Percentiles rank a stretch among this genome's conserved stretches.
Evolutionary conservation across 1,284 basidiomycete species (phyloP).

Genomic region (Ustilago xerochloae): DNA sequence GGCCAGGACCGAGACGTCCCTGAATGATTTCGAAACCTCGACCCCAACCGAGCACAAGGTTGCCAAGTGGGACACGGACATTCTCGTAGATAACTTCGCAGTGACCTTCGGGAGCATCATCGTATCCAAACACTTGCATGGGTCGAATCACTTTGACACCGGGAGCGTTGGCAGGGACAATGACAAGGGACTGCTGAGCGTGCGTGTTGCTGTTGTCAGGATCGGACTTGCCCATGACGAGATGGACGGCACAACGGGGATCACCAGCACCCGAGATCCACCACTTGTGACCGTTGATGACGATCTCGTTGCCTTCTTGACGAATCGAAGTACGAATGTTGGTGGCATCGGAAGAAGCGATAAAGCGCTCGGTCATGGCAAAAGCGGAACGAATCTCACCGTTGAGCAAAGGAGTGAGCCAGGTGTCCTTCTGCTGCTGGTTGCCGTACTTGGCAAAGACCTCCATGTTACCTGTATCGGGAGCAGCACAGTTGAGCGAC

Average conservation of each 20-base stretch:
- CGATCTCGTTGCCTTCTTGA: conserved; percentile 85
- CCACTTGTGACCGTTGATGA: conserved; percentile 98
- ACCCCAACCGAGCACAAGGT: conserved; percentile 91
- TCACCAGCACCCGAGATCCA: conserved; percentile 98
- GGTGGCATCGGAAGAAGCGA: conserved; percentile 93
- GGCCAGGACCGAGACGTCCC: conserved; percentile 93
- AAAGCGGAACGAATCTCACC: conserved; percentile 87
- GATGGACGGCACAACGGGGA: conserved; percentile 86
- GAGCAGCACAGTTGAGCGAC: conserved; percentile 89
- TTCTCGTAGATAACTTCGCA: conserved; percentile 95
- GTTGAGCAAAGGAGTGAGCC: conserved; percentile 86
- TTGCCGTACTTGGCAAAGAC: conserved; percentile 93
- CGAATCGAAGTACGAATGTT: conserved; percentile 92
- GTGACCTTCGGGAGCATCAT: conserved; percentile 76
- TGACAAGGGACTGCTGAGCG: conserved; percentile 89
- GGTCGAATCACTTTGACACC: conserved; percentile 90
- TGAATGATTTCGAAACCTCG: conserved; percentile 97
- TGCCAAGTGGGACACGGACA: conserved; percentile 84
- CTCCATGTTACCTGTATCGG: conserved; percentile 87
- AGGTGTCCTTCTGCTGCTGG: conserved; percentile 87
- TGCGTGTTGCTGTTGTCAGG: conserved; percentile 79
- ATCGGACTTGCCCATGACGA: conserved; percentile 93
- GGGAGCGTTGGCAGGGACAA: conserved; percentile 86
- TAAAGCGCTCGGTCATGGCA: conserved; percentile 64
- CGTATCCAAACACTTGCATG: conserved; percentile 77